phyloP scores from a whole-genome alignment of 1,284 basidiomycete species.

The Marasmius tenuissimus region DNA sequence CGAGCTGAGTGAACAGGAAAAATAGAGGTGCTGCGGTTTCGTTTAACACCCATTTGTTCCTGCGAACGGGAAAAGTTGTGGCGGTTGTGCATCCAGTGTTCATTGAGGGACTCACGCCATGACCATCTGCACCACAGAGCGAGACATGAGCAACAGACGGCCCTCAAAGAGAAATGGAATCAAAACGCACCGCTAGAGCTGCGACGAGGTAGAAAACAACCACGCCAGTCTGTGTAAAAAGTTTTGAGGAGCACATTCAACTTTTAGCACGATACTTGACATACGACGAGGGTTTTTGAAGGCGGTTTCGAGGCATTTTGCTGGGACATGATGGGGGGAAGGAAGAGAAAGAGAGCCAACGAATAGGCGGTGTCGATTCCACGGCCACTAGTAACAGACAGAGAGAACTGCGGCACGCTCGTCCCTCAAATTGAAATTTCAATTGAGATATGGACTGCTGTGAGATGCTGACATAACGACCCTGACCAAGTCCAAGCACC shows the following conservation, averaged over 20 bases:
- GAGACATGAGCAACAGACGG: not conserved
- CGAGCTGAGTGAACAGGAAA: conserved; percentile 80
- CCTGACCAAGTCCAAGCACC: too few species aligned
- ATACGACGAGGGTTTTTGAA: conserved; percentile 16
- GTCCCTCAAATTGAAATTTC: too few species aligned
- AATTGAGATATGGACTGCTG: too few species aligned
- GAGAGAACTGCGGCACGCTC: too few species aligned
- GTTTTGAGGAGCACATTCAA: not conserved
- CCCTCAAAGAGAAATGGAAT: not conserved
- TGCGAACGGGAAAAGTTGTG: conserved; percentile 26
- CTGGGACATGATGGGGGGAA: conserved; percentile 10
- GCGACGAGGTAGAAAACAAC: conserved; percentile 81
- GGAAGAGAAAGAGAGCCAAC: not conserved
- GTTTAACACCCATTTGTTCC: conserved; percentile 82
- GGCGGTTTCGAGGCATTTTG: conserved; percentile 17
- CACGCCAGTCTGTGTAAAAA: conserved; percentile 51
- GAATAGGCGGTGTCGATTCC: not conserved
- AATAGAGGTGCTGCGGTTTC: conserved; percentile 73
- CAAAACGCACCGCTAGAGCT: conserved; percentile 68
- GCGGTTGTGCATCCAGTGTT: not conserved
- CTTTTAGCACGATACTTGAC: not conserved
- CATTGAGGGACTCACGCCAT: conserved; percentile 58
- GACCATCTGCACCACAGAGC: conserved; percentile 62
- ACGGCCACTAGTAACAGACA: too few species aligned
- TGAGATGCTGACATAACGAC: too few species aligned